phyloP scores from a whole-genome alignment of 2,329 filamentous ascomycete genomes.

The Trichoderma breve region DNA sequence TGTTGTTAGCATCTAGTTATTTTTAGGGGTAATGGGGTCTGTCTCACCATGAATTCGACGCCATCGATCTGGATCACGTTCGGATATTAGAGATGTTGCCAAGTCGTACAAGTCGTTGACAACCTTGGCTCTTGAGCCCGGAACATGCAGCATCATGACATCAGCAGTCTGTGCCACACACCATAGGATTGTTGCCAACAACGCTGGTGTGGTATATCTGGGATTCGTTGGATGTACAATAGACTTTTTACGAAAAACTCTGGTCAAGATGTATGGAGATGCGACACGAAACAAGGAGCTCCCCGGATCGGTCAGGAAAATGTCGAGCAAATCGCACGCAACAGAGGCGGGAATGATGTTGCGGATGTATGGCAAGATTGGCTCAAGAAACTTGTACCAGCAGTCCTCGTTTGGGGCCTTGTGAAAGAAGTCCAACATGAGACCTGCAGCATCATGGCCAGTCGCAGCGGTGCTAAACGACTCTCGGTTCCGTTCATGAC shows the following conservation, averaged over 20 bases:
- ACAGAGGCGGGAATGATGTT: constrained; percentile 40
- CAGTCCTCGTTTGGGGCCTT: constrained; percentile 33
- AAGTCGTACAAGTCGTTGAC: constrained; percentile 40
- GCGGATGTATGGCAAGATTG: constrained; percentile 39
- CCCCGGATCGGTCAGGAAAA: constrained; percentile 46
- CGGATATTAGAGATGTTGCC: constrained; percentile 35
- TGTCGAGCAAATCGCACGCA: constrained; percentile 47
- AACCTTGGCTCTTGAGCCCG: constrained; percentile 40
- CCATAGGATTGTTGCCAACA: constrained; percentile 49
- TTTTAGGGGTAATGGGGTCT: neutral
- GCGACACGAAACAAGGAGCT: constrained; percentile 43
- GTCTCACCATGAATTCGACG: constrained; percentile 35
- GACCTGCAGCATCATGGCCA: constrained; percentile 19
- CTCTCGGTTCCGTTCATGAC: constrained; percentile 21
- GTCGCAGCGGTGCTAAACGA: constrained; percentile 24
- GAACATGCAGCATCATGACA: constrained; percentile 41
- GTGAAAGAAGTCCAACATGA: constrained; percentile 27
- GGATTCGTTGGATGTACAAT: constrained; percentile 41
- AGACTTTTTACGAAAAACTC: constrained; percentile 45
- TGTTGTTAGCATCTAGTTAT: neutral
- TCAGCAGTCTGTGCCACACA: constrained; percentile 48
- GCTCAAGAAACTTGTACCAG: constrained; percentile 42
- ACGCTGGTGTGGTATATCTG: constrained; percentile 42
- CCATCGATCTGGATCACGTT: constrained; percentile 39
- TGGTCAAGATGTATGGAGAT: constrained; percentile 48